Conservation (phyloP, 768 basidiomycete species). For the Sarcomyxa edulis region DNA sequence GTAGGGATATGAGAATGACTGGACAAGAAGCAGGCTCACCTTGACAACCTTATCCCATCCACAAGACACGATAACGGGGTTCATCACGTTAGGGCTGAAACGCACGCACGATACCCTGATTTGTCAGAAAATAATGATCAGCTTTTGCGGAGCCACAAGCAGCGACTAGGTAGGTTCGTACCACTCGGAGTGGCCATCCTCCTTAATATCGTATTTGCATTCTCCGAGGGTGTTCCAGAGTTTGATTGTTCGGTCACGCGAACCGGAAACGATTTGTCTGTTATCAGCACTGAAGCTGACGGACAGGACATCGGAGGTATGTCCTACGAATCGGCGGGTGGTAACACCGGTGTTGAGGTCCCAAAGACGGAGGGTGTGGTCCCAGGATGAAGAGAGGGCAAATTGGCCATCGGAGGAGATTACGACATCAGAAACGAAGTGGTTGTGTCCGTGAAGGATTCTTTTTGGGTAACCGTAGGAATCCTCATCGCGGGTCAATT, state of each 20-base stretch:
- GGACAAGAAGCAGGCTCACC: constrained; percentile 44
- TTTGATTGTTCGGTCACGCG: constrained; percentile 95
- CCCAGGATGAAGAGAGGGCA: constrained; percentile 98
- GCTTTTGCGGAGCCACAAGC: background rate
- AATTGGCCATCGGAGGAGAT: constrained; percentile 99
- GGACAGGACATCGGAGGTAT: constrained; percentile 95
- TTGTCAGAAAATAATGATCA: constrained; percentile 5
- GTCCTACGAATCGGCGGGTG: constrained; percentile 96
- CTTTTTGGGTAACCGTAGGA: constrained; percentile 95
- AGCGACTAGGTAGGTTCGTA: constrained; percentile 20
- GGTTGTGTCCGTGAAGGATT: constrained; percentile 97
- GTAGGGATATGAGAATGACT: constrained; percentile 2
- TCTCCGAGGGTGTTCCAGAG: constrained; percentile 99
- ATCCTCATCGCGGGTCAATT: constrained; percentile 89
- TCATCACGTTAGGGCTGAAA: constrained; percentile 96
- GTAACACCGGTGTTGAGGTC: constrained; percentile 97
- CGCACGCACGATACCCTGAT: constrained; percentile 96
- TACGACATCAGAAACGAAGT: constrained; percentile 98
- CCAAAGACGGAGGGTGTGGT: constrained; percentile 99
- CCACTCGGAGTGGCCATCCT: constrained; percentile 98
- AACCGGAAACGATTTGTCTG: constrained; percentile 98
- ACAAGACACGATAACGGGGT: constrained; percentile 97
- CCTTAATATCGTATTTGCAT: constrained; percentile 99
- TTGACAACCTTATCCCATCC: constrained; percentile 99
- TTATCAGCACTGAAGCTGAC: constrained; percentile 99